A percentile compares a stretch with the other conserved stretches of the same genome.
Evolutionary conservation across 768 basidiomycete species (phyloP).

Genomic region (Leccinum variicolor): DNA sequence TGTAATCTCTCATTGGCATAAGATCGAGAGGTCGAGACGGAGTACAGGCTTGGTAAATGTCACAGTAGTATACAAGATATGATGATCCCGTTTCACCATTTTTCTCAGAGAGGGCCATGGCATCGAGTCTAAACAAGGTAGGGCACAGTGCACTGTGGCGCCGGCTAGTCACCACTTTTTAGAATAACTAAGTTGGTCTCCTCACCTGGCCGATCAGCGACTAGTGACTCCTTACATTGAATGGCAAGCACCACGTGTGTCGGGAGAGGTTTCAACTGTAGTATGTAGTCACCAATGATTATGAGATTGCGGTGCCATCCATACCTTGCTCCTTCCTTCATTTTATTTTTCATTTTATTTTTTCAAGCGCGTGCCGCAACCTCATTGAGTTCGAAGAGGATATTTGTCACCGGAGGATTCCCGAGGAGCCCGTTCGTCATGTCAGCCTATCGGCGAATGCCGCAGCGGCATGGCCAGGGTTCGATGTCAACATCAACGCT

Average conservation of each 20-base stretch:
- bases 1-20: no score
- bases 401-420: no score
- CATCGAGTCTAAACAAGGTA: neutral
- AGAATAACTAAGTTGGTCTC: neutral
- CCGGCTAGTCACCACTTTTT: neutral
- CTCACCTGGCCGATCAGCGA: neutral
- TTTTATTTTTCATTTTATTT: neutral
- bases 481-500: neutral
- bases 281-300: neutral
- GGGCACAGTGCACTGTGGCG: no score
- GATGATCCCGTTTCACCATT: neutral
- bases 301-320: neutral
- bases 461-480: neutral
- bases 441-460: no score
- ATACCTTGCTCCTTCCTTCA: neutral
- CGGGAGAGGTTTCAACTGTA: neutral
- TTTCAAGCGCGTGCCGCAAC: neutral
- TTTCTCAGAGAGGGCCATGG: neutral
- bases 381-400: neutral
- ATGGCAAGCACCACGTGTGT: neutral
- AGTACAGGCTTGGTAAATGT: no score
- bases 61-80: no score
- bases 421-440: neutral
- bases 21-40: no score
- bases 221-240: neutral